A percentile compares a stretch with the other conserved stretches of the same genome.
Evolutionary conservation across 106 monocot species (phyloP).

Genomic region (Dactylorhiza incarnata): DNA sequence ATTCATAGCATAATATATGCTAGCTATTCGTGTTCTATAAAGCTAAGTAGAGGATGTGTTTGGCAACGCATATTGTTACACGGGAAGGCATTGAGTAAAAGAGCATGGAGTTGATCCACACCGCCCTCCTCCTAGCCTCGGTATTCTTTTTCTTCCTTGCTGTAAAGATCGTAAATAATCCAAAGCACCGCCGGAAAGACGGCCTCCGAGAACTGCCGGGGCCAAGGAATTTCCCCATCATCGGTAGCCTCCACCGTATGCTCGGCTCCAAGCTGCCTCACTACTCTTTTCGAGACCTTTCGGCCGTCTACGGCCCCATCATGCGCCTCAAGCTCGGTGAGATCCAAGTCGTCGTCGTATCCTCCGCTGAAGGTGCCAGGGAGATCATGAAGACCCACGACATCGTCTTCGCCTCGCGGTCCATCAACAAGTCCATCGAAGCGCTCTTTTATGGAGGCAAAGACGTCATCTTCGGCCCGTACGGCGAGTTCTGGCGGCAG

Average conservation of each 20-base stretch:
- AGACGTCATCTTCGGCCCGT: background rate
- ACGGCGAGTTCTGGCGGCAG: background rate
- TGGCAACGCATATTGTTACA: too few species aligned
- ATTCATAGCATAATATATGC: background rate
- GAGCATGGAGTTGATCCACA: too few species aligned
- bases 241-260: constrained; percentile 20
- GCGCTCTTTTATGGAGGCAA: background rate
- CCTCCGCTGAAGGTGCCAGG: constrained; percentile 6
- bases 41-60: too few species aligned
- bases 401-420: background rate
- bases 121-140: too few species aligned
- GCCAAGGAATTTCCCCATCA: constrained; percentile 11
- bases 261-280: background rate
- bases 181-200: too few species aligned
- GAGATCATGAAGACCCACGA: constrained; percentile 21
- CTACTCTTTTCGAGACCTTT: constrained; percentile 8
- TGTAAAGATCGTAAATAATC: too few species aligned
- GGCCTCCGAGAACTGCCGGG: background rate
- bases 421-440: background rate
- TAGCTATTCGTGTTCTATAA: too few species aligned
- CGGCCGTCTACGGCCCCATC: constrained; percentile 9
- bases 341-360: constrained; percentile 8
- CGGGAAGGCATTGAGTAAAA: too few species aligned
- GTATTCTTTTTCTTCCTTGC: too few species aligned
- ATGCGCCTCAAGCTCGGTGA: constrained; percentile 15